These are phyloP conservation scores for Neoboletus subvelutipes DNA, from an alignment of 768 basidiomycete genomes.

Conservation along the genomic window DNA sequence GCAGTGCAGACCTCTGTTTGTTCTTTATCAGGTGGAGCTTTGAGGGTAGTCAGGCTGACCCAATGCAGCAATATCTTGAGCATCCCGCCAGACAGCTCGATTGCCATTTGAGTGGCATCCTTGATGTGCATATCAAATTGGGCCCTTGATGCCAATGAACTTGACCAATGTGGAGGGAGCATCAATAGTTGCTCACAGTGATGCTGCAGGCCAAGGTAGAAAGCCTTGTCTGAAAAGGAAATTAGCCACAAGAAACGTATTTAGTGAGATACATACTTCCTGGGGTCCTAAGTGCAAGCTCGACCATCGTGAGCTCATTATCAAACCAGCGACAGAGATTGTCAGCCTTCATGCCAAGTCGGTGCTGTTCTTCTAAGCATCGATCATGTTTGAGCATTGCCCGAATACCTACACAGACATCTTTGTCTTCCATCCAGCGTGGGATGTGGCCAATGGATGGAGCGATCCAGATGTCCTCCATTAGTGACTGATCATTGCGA, in stretches of 20 bases:
- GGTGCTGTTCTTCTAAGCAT: conserved; percentile 31
- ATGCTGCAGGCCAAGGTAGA: not conserved
- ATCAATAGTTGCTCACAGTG: not conserved
- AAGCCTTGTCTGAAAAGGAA: no score
- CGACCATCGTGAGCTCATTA: conserved; percentile 27
- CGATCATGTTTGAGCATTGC: conserved; percentile 27
- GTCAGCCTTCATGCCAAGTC: conserved; percentile 30
- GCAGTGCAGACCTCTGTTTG: not conserved
- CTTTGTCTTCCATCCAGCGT: no score
- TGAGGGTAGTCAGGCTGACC: not conserved
- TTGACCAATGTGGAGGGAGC: no score
- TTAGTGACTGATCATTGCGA: conserved; percentile 18
- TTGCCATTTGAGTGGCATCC: not conserved
- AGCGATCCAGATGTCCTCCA: conserved; percentile 33
- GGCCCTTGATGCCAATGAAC: not conserved
- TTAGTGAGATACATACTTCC: no score
- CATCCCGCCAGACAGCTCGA: not conserved
- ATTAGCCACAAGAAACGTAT: no score
- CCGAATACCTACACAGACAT: conserved; percentile 33
- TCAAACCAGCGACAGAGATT: conserved; percentile 39
- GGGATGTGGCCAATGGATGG: not conserved
- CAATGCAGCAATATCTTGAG: not conserved
- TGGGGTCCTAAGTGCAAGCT: not conserved
- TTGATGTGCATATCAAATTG: not conserved
- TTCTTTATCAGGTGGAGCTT: not conserved